Percentiles rank a stretch among this genome's conserved stretches.
phyloP scores from a whole-genome alignment of 1,284 basidiomycete species.

The Stereum hirsutum region DNA sequence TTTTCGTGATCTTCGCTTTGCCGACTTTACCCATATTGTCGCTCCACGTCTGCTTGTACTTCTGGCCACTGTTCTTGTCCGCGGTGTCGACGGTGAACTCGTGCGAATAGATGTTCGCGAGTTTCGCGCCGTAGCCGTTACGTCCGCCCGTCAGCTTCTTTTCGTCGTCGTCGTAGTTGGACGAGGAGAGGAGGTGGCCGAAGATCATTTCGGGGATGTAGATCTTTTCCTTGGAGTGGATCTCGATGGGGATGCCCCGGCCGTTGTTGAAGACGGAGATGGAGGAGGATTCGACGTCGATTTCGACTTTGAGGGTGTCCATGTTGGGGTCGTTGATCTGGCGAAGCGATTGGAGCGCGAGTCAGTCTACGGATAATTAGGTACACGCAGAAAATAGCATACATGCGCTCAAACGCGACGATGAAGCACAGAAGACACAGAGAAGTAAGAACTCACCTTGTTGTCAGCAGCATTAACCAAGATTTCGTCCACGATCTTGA shows the following conservation, averaged over 20 bases:
- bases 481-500: conserved; percentile 99
- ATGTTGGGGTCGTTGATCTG: conserved; percentile 86
- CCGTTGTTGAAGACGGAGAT: conserved; percentile 98
- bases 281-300: conserved; percentile 76
- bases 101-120: conserved; percentile 97
- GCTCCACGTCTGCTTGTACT: conserved; percentile 94
- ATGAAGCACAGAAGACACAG: no score
- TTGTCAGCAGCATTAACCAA: conserved; percentile 99
- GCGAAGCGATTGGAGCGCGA: no score
- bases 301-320: conserved; percentile 84
- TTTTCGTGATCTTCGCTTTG: conserved; percentile 90
- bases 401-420: not conserved
- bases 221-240: conserved; percentile 88
- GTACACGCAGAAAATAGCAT: not conserved
- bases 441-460: conserved; percentile 52
- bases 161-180: conserved; percentile 98
- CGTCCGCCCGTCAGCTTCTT: conserved; percentile 98
- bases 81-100: conserved; percentile 98
- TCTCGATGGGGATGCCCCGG: conserved; percentile 93
- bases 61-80: conserved; percentile 79
- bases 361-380: no score
- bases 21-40: conserved; percentile 90
- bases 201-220: conserved; percentile 99
- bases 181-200: conserved; percentile 90
- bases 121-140: conserved; percentile 97